phyloP scores from a whole-genome alignment of 1,284 basidiomycete species.

The Takashimella koratensis region DNA sequence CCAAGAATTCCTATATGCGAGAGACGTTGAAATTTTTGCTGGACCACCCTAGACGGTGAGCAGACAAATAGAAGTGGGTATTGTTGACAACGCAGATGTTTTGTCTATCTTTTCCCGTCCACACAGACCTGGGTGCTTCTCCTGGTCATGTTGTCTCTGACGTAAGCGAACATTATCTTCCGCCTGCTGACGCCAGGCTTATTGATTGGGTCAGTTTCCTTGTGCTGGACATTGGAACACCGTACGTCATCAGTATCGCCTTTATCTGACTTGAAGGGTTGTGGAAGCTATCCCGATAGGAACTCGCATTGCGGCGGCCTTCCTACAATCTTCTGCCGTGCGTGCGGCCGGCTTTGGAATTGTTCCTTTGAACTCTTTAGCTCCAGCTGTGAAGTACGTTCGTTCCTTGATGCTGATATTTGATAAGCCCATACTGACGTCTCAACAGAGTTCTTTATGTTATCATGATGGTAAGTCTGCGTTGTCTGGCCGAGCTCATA shows the following conservation, averaged over 20 bases:
- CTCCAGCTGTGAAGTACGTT: constrained; percentile 77
- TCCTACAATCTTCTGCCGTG: constrained; percentile 70
- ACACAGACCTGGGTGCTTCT: constrained; percentile 93
- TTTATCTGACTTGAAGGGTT: constrained; percentile 29
- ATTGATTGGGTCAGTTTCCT: constrained; percentile 88
- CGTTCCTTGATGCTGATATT: constrained; percentile 10
- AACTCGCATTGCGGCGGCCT: constrained; percentile 60
- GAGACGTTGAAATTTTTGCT: constrained; percentile 89
- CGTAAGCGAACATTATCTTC: constrained; percentile 51
- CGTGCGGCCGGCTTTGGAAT: constrained; percentile 83
- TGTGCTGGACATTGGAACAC: constrained; percentile 80
- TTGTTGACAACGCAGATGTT: constrained; percentile 58
- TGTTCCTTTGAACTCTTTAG: constrained; percentile 65
- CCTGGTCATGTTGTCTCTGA: constrained; percentile 63
- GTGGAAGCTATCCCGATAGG: constrained; percentile 70
- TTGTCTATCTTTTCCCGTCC: constrained; percentile 90
- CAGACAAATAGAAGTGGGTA: no score
- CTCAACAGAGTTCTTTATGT: constrained; percentile 71
- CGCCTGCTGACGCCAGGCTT: constrained; percentile 49
- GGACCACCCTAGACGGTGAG: constrained; percentile 82
- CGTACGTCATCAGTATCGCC: constrained; percentile 30
- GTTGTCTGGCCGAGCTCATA: neutral
- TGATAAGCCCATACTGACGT: constrained; percentile 16
- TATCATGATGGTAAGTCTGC: constrained; percentile 74
- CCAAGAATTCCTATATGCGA: constrained; percentile 58